Conservation (phyloP, 805 yeast genomes). For the Saccharomycopsis sp. region DNA sequence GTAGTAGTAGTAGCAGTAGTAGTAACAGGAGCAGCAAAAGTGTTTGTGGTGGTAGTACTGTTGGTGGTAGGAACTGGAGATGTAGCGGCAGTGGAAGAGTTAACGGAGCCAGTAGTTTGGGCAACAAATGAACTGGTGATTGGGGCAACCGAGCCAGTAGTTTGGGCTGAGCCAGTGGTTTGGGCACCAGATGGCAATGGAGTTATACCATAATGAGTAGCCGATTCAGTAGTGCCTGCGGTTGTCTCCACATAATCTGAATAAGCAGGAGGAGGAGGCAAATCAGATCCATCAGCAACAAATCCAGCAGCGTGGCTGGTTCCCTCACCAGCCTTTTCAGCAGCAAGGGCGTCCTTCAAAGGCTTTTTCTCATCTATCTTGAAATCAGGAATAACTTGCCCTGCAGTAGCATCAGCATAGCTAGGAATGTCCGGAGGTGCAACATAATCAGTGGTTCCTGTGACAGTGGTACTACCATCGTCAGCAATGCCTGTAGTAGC, state of each 20-base stretch:
- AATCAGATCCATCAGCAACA: neutral
- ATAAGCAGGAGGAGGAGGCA: slow-evolving; percentile 1
- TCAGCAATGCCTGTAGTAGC: neutral
- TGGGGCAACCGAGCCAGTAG: neutral
- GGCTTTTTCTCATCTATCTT: neutral
- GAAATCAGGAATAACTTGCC: neutral
- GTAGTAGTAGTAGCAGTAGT: slow-evolving; percentile 3
- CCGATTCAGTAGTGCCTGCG: neutral
- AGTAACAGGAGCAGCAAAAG: slow-evolving; percentile 1
- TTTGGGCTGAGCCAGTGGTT: neutral
- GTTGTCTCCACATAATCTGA: neutral
- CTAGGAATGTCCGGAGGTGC: neutral
- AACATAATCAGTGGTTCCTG: neutral
- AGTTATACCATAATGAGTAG: neutral
- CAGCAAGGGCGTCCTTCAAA: neutral
- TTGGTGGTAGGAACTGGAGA: neutral
- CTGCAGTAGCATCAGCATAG: neutral
- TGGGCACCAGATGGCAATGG: neutral
- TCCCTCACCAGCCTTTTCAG: neutral
- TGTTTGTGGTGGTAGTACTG: neutral
- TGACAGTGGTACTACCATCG: neutral
- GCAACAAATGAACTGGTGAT: neutral
- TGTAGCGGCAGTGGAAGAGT: neutral
- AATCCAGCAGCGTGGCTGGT: neutral
- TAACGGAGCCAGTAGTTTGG: neutral